Conservation (phyloP, 371 early-diverging fungal genomes). For the Mucor indicus region DNA sequence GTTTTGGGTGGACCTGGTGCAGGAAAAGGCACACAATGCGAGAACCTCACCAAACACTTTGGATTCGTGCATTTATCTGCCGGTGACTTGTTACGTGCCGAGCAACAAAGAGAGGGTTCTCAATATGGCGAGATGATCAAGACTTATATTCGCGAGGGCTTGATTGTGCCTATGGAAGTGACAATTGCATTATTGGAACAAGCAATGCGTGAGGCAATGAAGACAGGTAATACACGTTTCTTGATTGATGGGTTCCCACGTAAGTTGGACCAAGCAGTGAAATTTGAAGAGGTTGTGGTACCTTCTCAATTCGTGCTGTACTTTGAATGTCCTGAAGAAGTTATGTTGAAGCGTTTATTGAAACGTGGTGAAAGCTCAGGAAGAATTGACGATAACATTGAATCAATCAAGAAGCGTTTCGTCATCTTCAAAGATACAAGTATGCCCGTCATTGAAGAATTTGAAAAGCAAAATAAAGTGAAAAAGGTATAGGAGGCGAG, state of each 20-base stretch:
- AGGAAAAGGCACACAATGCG: conserved; percentile 93
- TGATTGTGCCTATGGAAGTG: conserved; percentile 92
- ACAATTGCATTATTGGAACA: conserved; percentile 85
- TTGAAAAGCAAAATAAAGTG: conserved; percentile 73
- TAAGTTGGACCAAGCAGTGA: conserved; percentile 88
- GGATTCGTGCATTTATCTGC: conserved; percentile 93
- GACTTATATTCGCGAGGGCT: conserved; percentile 84
- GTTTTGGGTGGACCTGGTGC: conserved; percentile 81
- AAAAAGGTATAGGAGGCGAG: conserved; percentile 47
- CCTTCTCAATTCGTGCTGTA: conserved; percentile 73
- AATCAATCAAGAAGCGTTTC: conserved; percentile 95
- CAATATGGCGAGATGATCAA: conserved; percentile 87
- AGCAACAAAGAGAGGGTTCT: conserved; percentile 78
- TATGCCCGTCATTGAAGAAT: conserved; percentile 89
- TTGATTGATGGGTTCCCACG: conserved; percentile 97
- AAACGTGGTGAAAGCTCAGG: conserved; percentile 93
- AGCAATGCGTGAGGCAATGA: conserved; percentile 74
- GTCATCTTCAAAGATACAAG: conserved; percentile 77
- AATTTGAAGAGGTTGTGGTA: conserved; percentile 87
- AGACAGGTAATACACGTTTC: conserved; percentile 61
- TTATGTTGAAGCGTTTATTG: conserved; percentile 82
- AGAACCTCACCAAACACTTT: conserved; percentile 80
- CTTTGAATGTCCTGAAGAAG: conserved; percentile 92
- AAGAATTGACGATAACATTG: conserved; percentile 92
- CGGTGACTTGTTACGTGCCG: conserved; percentile 91